phyloP scores from a whole-genome alignment of 2,329 filamentous ascomycete genomes.

The Esteya vermicola region DNA sequence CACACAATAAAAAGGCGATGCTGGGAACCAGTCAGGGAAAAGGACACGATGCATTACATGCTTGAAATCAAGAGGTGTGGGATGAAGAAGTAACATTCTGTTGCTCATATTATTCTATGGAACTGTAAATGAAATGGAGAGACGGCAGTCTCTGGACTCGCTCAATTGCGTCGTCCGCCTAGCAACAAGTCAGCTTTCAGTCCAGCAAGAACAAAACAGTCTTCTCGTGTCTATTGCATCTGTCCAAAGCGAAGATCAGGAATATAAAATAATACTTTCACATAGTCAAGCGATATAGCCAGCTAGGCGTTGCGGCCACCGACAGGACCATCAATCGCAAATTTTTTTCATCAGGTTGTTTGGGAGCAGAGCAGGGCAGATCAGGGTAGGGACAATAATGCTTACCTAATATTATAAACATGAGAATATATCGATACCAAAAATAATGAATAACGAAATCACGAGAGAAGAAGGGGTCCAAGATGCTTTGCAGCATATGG shows the following conservation, averaged over 20 bases:
- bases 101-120: too few relatives aligned
- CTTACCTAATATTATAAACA: not conserved
- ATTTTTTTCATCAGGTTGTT: slow-evolving; percentile 68
- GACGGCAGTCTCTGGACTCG: too few relatives aligned
- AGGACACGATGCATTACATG: too few relatives aligned
- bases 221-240: too few relatives aligned
- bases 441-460: not conserved
- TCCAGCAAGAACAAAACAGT: too few relatives aligned
- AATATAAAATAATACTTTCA: slow-evolving; percentile 71
- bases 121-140: too few relatives aligned
- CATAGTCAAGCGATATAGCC: slow-evolving; percentile 53
- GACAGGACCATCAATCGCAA: slow-evolving; percentile 75
- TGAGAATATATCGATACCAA: not conserved
- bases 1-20: too few relatives aligned
- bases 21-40: too few relatives aligned
- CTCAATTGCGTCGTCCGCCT: too few relatives aligned
- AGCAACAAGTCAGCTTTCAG: not conserved
- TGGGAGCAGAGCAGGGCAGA: slow-evolving; percentile 8
- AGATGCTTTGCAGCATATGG: too few relatives aligned
- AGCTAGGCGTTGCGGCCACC: slow-evolving; percentile 74
- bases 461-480: not conserved
- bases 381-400: not conserved
- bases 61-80: too few relatives aligned
- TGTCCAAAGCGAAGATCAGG: slow-evolving; percentile 44
- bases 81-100: too few relatives aligned